phyloP scores from a whole-genome alignment of 176 grass and related monocot species.

The Elymus sibiricus region DNA sequence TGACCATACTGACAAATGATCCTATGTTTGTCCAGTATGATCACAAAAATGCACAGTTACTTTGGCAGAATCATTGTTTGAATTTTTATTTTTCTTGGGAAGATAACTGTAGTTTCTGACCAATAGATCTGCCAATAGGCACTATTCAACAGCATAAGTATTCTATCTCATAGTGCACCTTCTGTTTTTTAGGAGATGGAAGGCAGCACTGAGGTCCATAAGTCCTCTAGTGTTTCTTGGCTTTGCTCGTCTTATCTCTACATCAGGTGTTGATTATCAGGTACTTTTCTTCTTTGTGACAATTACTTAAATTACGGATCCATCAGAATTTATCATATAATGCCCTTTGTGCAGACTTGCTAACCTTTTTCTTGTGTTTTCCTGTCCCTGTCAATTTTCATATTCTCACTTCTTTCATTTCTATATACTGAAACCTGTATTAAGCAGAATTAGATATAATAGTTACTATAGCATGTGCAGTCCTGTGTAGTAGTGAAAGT shows the following conservation, averaged over 20 bases:
- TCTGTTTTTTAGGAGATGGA: slow-evolving; percentile 61
- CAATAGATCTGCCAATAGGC: neutral
- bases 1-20: neutral
- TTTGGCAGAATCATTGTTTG: neutral
- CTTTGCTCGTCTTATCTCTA: slow-evolving; percentile 89
- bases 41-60: neutral
- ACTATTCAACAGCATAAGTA: neutral
- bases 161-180: slow-evolving; percentile 28
- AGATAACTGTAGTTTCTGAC: neutral
- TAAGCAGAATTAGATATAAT: neutral
- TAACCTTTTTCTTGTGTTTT: neutral
- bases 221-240: slow-evolving; percentile 86
- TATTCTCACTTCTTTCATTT: slow-evolving; percentile 1
- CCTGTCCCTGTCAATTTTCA: neutral
- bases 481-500: neutral
- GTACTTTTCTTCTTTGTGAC: slow-evolving; percentile 31
- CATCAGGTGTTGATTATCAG: slow-evolving; percentile 90
- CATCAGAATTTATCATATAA: neutral
- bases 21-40: slow-evolving; percentile 1
- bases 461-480: neutral
- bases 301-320: slow-evolving; percentile 27
- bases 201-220: slow-evolving; percentile 47
- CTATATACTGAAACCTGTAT: neutral
- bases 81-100: neutral
- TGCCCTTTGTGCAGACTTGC: slow-evolving; percentile 4